A percentile compares a stretch with the other conserved stretches of the same genome.
Conservation (phyloP, 2,329 filamentous ascomycete genomes). For the Phyllosticta citrichinensis region DNA sequence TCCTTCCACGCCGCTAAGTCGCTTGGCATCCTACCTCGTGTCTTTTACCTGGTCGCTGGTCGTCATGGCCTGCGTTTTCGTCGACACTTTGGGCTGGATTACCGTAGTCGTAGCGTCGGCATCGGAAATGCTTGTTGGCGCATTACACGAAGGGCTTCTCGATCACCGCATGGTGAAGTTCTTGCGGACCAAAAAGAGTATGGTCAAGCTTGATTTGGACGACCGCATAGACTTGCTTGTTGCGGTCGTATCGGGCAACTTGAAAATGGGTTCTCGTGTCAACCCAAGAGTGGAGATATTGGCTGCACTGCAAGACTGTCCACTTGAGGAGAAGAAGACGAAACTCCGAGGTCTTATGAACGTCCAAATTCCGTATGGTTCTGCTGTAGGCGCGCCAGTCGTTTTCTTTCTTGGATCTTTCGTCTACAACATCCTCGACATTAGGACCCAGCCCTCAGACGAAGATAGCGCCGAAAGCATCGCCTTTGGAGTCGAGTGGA, state of each 20-base stretch:
- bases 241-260: neutral
- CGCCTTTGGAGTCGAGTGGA: constrained; percentile 23
- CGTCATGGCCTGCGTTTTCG: constrained; percentile 20
- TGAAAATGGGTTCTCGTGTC: neutral
- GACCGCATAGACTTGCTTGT: neutral
- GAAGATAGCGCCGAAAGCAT: constrained; percentile 19
- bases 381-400: constrained; percentile 9
- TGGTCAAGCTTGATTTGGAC: neutral
- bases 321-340: neutral
- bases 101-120: constrained; percentile 6
- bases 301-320: constrained; percentile 16
- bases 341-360: constrained; percentile 12
- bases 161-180: constrained; percentile 6
- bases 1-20: neutral
- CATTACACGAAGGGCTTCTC: constrained; percentile 9
- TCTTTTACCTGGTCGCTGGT: constrained; percentile 17
- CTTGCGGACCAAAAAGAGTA: neutral
- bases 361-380: constrained; percentile 5
- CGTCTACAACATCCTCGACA: constrained; percentile 9
- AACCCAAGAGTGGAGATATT: constrained; percentile 15
- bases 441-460: constrained; percentile 10
- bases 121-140: constrained; percentile 7
- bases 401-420: constrained; percentile 11
- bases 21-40: neutral
- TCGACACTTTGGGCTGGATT: constrained; percentile 11